Conservation (phyloP, 2,329 filamentous ascomycete genomes). For the Aspergillus uvarum region DNA sequence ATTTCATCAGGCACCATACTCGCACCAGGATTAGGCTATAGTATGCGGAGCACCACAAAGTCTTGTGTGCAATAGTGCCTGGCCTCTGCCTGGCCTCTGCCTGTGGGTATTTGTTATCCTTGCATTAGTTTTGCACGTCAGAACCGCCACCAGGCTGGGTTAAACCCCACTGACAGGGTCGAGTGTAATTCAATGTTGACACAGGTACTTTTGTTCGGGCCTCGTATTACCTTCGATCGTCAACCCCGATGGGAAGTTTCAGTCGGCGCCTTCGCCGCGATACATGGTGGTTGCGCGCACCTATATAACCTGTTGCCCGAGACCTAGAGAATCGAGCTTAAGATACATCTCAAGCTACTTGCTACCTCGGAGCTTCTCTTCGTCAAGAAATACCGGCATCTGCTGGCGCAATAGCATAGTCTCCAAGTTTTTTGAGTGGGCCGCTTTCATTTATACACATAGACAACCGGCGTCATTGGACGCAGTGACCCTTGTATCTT, state of each 20-base stretch:
- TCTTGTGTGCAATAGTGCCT: constrained; percentile 12
- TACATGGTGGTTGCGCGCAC: constrained; percentile 16
- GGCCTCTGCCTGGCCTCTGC: constrained; percentile 8
- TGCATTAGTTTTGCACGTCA: constrained; percentile 24
- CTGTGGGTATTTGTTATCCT: constrained; percentile 27
- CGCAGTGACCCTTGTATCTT: background rate
- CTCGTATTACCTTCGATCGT: constrained; percentile 2
- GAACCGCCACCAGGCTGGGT: constrained; percentile 19
- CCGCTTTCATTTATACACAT: background rate
- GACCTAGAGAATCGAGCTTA: background rate
- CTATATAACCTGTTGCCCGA: constrained; percentile 4
- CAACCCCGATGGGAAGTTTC: constrained; percentile 6
- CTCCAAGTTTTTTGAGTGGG: background rate
- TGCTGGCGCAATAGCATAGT: background rate
- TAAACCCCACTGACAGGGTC: constrained; percentile 12
- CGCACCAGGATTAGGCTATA: constrained; percentile 11
- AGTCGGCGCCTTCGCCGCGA: constrained; percentile 5
- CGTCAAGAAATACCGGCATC: background rate
- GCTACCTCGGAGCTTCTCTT: background rate
- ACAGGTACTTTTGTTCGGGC: constrained; percentile 21
- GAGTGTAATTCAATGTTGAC: constrained; percentile 6
- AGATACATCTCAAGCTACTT: constrained; percentile 1
- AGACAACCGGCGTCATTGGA: background rate
- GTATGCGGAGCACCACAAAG: constrained; percentile 9
- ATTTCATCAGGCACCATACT: constrained; percentile 3